Percentiles rank a stretch among this genome's conserved stretches.
Conservation (phyloP, 2,329 filamentous ascomycete species). For the Grosmannia clavigera region DNA sequence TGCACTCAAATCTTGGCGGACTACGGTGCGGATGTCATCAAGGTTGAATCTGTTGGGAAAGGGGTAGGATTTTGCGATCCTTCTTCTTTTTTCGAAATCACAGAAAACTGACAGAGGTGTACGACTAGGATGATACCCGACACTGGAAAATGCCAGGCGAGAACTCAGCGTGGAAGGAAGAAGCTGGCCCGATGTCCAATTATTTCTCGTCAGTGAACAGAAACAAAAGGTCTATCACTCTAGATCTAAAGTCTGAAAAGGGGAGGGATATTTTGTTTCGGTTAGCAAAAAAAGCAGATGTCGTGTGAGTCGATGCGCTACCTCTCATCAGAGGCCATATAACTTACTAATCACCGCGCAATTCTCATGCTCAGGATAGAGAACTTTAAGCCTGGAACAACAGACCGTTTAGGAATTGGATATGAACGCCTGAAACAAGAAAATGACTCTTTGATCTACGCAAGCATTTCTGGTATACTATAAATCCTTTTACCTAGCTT, state of each 20-base stretch:
- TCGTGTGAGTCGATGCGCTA: slow-evolving; percentile 1
- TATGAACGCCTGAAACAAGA: slow-evolving; percentile 2
- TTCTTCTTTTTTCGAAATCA: neutral
- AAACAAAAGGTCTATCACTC: slow-evolving; percentile 5
- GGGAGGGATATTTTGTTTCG: slow-evolving; percentile 1
- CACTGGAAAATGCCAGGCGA: slow-evolving; percentile 1
- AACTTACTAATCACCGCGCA: neutral
- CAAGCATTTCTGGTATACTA: slow-evolving; percentile 2
- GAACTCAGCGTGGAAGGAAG: neutral
- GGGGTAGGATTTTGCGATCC: neutral
- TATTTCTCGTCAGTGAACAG: slow-evolving; percentile 7
- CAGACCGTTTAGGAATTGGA: slow-evolving; percentile 7
- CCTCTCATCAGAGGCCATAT: neutral
- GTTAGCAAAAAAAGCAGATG: slow-evolving; percentile 3
- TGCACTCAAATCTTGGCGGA: slow-evolving; percentile 32
- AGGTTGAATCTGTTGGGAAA: slow-evolving; percentile 20
- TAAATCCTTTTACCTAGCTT: neutral
- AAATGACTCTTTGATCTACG: slow-evolving; percentile 4
- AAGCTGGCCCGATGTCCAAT: slow-evolving; percentile 19
- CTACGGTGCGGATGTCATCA: slow-evolving; percentile 30
- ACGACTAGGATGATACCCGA: slow-evolving; percentile 12
- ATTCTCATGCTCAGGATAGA: neutral
- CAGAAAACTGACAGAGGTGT: neutral
- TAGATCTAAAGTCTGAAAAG: slow-evolving; percentile 4
- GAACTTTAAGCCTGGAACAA: slow-evolving; percentile 7